Percentiles rank a stretch among this genome's conserved stretches.
These are phyloP conservation scores for Suillus weaverae DNA, from an alignment of 768 basidiomycete genomes.

Conservation along the genomic window DNA sequence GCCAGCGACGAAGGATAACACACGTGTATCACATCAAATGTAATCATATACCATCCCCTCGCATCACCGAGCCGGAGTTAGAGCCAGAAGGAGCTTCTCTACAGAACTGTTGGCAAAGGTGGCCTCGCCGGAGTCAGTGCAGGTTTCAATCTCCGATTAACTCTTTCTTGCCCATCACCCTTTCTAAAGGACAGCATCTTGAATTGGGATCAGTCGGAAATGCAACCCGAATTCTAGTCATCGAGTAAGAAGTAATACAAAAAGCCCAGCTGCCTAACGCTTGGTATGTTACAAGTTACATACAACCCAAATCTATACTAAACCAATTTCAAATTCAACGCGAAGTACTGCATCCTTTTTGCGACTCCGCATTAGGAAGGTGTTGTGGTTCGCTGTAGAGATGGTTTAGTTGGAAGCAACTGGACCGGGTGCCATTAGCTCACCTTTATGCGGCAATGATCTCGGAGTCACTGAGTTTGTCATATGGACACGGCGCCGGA, in stretches of 20 bases:
- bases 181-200: not conserved
- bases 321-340: not conserved
- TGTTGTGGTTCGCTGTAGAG: slow-evolving; percentile 1
- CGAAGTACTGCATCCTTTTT: not conserved
- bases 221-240: not conserved
- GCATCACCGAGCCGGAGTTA: not conserved
- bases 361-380: slow-evolving; percentile 6
- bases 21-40: not conserved
- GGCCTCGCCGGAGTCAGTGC: no score
- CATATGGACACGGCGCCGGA: slow-evolving; percentile 21
- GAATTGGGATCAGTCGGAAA: not conserved
- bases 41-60: no score
- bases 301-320: no score
- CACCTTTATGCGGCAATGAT: slow-evolving; percentile 7
- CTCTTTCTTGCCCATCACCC: not conserved
- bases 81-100: not conserved
- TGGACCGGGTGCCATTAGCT: not conserved
- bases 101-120: no score
- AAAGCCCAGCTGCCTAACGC: not conserved
- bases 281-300: not conserved
- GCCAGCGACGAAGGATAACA: not conserved
- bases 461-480: slow-evolving; percentile 9
- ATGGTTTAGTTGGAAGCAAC: not conserved
- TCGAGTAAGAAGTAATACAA: not conserved
- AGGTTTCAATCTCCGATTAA: no score